Evolutionary conservation across 2,329 filamentous ascomycete genomes (phyloP), one percentile per base, ranked within the genome.

Genomic region (Coleophoma eucalyptorum): DNA sequence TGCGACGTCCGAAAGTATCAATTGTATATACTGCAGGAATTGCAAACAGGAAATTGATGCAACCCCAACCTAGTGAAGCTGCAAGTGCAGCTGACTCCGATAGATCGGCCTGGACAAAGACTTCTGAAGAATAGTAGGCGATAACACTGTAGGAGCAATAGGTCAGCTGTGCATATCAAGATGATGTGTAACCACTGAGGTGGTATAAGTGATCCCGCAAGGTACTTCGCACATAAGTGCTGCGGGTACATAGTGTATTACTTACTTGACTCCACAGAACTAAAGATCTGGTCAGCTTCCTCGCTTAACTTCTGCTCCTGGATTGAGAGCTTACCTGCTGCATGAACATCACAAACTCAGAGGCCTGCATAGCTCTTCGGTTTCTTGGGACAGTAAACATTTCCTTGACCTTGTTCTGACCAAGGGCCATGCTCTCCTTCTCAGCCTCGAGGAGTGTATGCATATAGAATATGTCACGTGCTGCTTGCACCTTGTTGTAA

Each of bases 271-370:
- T 44, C 71, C 72, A 53, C 75, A 78, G 57, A 74, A 72, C 68
- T 60, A 48, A 34, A n/a, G 44, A 32, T 13, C 42, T 31, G n/a
- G 37, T 49, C 21, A 32, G 33, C 26, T 16, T 15, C 1, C 10
- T 40, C 3, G 2, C 47, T 18, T 12, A 42, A 44, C 7, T 21
- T 19, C 42, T 40, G 21, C 19, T 19, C 16, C 11, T 43, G 19
- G 33, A 31, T 20, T 48, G 32, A 18, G 35, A 32, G 18, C 56
- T 49, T 55, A 75, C 75, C 64, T 86, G 82, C 59, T 87, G 83
- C 76, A 84, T 78, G 55, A 84, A 85, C 82, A 86, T 86, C 52
- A 84, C 80, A 40, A 84, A 76, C 59, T 83, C 73, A 1, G 78
- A 81, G 2, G 80, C 82, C 15, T 82, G 58, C 68, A 81, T 74